Evolutionary conservation across 176 grass and related monocot species (phyloP), one percentile per base, ranked within the genome.

Genomic region (Calamus simplicifolius): DNA sequence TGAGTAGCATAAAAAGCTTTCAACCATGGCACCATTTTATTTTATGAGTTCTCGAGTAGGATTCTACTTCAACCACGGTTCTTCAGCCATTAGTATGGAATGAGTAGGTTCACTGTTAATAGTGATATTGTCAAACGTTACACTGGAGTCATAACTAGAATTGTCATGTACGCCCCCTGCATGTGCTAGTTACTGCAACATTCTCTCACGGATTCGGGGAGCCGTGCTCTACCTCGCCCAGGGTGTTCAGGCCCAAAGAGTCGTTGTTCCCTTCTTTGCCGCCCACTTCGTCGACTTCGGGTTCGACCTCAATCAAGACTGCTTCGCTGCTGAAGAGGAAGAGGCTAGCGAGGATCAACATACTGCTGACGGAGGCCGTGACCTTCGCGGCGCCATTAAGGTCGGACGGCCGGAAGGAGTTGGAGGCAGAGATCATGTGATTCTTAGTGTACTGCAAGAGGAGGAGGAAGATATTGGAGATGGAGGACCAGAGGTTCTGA

Each of bases 401-500:
- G 4, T 77, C 68, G 54, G 81, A 85, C 73, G 81, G 73, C 61
- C 67, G 62, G 56, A 89, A 77, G 67, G 88, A 93, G 69, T 70
- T 93, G 48, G 76, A 83, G 73, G 88, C 79, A 73, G 71, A 83
- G 17, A 86, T 67, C 3, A 81, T 84, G 48, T 78, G 86, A 17
- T 99, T 85, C 67, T 74, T 79, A 3, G 88, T 72, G 0, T 99
- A 89, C 73, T 89, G 94, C 81, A 81, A 84, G 35, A 93, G 79
- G 53, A 88, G 94, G 1, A 82, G 76, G 85, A 89, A 86, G 70
- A 73, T 79, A 68, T 58, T 85, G 16, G 84, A 93, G 62, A 93
- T 93, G 94, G 94, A 99, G 59, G 94, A 99, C 83, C 79, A 79
- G 48, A n/a, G n/a, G n/a, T n/a, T n/a, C n/a, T n/a, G n/a, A n/a